Conservation (phyloP, 1,284 basidiomycete genomes). For the Kwoniella shivajii region DNA sequence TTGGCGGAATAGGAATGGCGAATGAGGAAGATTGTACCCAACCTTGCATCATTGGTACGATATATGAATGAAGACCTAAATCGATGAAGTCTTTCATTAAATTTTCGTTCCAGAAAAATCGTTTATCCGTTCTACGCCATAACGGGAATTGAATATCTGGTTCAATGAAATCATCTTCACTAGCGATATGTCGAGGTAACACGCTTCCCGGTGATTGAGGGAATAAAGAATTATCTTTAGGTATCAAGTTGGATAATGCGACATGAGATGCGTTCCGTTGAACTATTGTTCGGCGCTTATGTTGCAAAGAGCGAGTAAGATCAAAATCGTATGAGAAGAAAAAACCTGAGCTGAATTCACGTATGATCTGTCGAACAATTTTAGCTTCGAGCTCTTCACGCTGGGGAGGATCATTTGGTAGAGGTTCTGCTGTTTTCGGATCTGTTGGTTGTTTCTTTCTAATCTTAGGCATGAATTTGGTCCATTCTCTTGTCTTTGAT, state of each 20-base stretch:
- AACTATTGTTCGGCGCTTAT: constrained; percentile 51
- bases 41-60: constrained; percentile 87
- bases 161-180: constrained; percentile 49
- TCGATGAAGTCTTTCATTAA: constrained; percentile 49
- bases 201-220: constrained; percentile 14
- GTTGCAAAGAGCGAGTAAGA: constrained; percentile 57
- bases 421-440: constrained; percentile 13
- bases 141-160: constrained; percentile 56
- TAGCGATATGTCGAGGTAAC: background rate
- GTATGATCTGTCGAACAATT: constrained; percentile 51
- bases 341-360: constrained; percentile 51
- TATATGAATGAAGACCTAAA: constrained; percentile 67
- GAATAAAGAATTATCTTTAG: constrained; percentile 21
- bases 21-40: constrained; percentile 75
- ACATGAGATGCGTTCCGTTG: constrained; percentile 24
- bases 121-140: constrained; percentile 57
- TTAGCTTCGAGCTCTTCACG: constrained; percentile 52
- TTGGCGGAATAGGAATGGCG: constrained; percentile 58
- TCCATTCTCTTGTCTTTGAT: constrained; percentile 22
- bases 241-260: constrained; percentile 33
- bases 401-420: constrained; percentile 36
- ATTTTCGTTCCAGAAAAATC: constrained; percentile 61
- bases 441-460: constrained; percentile 14
- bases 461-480: constrained; percentile 36
- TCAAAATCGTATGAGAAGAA: constrained; percentile 59